phyloP scores from a whole-genome alignment of 2,329 filamentous ascomycete genomes.

The Talaromyces sp. region DNA sequence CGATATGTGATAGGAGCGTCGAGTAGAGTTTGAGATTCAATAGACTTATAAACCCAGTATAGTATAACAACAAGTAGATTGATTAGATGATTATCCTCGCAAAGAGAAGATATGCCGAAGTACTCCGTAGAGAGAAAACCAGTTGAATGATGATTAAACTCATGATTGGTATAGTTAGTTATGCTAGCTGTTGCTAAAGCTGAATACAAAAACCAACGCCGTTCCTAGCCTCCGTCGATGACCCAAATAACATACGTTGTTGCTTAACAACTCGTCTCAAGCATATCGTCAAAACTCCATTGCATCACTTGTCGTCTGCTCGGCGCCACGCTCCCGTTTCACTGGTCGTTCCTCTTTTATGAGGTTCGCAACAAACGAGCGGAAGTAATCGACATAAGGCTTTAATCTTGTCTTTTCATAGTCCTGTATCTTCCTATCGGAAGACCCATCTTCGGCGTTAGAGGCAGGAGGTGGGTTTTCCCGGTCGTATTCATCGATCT shows the following conservation, averaged over 20 bases:
- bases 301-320: slow-evolving; percentile 38
- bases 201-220: neutral
- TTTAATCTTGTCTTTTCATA: slow-evolving; percentile 97
- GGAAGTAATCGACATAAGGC: slow-evolving; percentile 87
- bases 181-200: neutral
- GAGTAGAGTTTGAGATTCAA: no score
- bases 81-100: no score
- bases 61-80: no score
- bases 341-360: slow-evolving; percentile 65
- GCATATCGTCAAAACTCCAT: slow-evolving; percentile 57
- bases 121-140: no score
- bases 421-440: slow-evolving; percentile 58
- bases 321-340: slow-evolving; percentile 47
- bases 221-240: neutral
- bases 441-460: slow-evolving; percentile 36
- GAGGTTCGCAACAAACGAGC: slow-evolving; percentile 69
- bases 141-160: neutral
- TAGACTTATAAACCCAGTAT: no score
- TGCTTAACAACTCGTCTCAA: neutral
- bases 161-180: neutral
- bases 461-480: slow-evolving; percentile 39
- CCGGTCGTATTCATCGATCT: slow-evolving; percentile 77
- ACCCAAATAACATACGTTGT: neutral
- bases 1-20: no score
- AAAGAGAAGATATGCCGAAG: neutral